phyloP scores from a whole-genome alignment of 805 yeast genomes.

The Spathaspora girioi region DNA sequence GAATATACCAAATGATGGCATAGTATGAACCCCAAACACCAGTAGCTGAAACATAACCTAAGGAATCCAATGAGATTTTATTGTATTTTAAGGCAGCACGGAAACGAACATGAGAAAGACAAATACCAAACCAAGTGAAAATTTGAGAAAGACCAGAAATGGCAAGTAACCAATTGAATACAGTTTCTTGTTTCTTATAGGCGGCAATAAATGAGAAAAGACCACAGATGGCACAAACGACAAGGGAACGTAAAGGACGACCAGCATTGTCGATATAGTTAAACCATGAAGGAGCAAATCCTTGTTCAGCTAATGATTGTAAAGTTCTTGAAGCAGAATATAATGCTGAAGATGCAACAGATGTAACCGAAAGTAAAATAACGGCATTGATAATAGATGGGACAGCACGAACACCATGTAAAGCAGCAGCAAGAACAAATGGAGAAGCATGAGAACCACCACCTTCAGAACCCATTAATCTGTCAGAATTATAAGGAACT shows the following conservation, averaged over 20 bases:
- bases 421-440: conserved; percentile 38
- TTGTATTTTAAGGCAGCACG: conserved; percentile 33
- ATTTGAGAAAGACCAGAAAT: conserved; percentile 40
- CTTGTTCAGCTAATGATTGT: conserved; percentile 40
- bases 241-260: conserved; percentile 38
- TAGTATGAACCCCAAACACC: conserved; percentile 39
- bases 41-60: conserved; percentile 36
- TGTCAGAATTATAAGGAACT: conserved; percentile 31
- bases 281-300: conserved; percentile 37
- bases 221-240: conserved; percentile 31
- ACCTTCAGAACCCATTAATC: conserved; percentile 33
- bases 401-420: conserved; percentile 35
- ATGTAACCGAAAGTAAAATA: conserved; percentile 38
- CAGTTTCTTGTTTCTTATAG: conserved; percentile 33
- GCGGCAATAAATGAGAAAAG: conserved; percentile 40
- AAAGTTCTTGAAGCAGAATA: conserved; percentile 41
- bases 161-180: conserved; percentile 40
- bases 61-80: conserved; percentile 22
- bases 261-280: conserved; percentile 39
- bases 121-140: conserved; percentile 41
- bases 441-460: conserved; percentile 38
- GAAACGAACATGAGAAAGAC: conserved; percentile 38
- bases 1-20: conserved; percentile 25
- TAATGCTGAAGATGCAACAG: conserved; percentile 40
- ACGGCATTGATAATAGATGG: conserved; percentile 42